A percentile compares a stretch with the other conserved stretches of the same genome.
phyloP scores from a whole-genome alignment of 2,329 filamentous ascomycete species.

The Diaporthe sp. region DNA sequence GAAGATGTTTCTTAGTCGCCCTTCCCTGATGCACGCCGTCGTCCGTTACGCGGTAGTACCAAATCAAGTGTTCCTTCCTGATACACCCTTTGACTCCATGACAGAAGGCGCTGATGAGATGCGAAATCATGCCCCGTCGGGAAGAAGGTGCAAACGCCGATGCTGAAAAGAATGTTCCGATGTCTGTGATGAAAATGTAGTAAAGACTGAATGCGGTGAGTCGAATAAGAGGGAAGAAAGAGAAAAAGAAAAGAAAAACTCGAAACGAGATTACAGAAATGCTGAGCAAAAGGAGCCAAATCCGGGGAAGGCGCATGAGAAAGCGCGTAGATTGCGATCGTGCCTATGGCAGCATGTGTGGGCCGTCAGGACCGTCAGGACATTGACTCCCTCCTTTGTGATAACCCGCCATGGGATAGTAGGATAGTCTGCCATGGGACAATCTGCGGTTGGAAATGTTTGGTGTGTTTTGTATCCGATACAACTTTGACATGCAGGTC shows the following conservation, averaged over 20 bases:
- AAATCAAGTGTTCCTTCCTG: neutral
- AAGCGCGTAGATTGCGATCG: slow-evolving; percentile 7
- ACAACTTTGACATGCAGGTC: slow-evolving; percentile 28
- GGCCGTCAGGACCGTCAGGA: slow-evolving; percentile 12
- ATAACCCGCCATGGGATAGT: too few species aligned
- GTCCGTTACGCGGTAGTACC: slow-evolving; percentile 3
- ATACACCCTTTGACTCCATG: slow-evolving; percentile 11
- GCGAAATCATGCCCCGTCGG: slow-evolving; percentile 3
- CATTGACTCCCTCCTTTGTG: too few species aligned
- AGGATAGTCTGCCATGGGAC: too few species aligned
- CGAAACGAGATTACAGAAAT: slow-evolving; percentile 32
- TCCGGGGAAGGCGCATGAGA: slow-evolving; percentile 2
- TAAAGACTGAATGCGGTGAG: slow-evolving; percentile 33
- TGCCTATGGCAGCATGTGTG: neutral
- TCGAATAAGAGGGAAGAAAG: slow-evolving; percentile 8
- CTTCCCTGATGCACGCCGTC: slow-evolving; percentile 5
- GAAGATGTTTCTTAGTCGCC: neutral
- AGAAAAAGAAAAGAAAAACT: neutral
- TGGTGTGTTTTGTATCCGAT: slow-evolving; percentile 2
- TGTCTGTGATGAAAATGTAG: neutral
- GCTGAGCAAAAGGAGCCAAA: slow-evolving; percentile 23
- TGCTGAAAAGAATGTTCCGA: slow-evolving; percentile 12
- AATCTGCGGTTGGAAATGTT: neutral
- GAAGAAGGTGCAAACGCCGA: slow-evolving; percentile 1
- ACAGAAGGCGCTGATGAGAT: slow-evolving; percentile 6